Evolutionary conservation across 441 rosid species (phyloP).

Genomic region (Pelargonium myrrhifolium): DNA sequence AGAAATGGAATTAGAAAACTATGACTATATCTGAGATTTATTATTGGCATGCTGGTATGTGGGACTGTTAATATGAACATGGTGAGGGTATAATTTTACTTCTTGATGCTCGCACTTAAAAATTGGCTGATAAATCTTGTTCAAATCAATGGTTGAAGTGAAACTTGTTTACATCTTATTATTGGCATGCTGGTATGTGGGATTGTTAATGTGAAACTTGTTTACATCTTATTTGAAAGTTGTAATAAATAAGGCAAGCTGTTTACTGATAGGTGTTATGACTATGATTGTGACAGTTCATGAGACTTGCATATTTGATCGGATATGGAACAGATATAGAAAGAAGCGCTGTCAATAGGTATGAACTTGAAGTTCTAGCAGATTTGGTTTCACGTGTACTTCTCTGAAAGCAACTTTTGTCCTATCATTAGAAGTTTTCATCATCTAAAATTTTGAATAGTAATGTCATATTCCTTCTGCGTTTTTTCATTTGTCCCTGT

Average conservation of each 20-base stretch:
- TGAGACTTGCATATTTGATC: constrained; percentile 91
- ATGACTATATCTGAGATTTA: background rate
- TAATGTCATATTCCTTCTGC: background rate
- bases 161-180: constrained; percentile 8
- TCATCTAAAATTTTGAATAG: background rate
- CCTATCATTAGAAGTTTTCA: constrained; percentile 9
- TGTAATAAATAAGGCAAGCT: constrained; percentile 3
- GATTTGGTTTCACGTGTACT: constrained; percentile 12
- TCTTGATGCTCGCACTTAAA: background rate
- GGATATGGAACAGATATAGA: constrained; percentile 89
- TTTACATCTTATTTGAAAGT: background rate
- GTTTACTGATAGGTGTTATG: constrained; percentile 18
- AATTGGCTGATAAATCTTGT: constrained; percentile 2
- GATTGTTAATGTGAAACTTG: background rate
- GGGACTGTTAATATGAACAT: background rate
- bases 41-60: constrained; percentile 13
- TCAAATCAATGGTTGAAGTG: constrained; percentile 8
- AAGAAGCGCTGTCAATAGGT: constrained; percentile 96
- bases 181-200: constrained; percentile 14
- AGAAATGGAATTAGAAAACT: constrained; percentile 8
- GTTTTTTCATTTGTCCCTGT: constrained; percentile 14
- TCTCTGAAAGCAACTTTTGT: constrained; percentile 13
- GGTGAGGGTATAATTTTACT: background rate
- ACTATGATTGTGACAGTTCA: constrained; percentile 59
- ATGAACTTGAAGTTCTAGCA: constrained; percentile 15